Evolutionary conservation across 257 asterid species (phyloP).

Genomic region (Salvia miltiorrhiza): DNA sequence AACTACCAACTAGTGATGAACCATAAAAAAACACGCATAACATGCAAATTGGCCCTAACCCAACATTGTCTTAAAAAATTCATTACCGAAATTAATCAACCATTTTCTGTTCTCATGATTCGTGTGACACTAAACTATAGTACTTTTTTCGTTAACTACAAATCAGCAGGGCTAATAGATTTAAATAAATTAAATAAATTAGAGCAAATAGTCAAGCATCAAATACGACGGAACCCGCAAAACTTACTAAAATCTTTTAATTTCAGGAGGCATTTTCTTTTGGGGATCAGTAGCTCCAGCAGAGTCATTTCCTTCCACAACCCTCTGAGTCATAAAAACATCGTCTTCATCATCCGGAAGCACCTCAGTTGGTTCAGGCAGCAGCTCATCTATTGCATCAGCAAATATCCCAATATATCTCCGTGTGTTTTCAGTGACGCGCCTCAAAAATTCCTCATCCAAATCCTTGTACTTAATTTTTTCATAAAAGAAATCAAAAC

Average conservation of each 20-base stretch:
- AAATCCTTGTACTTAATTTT: conserved; percentile 62
- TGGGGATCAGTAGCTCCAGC: conserved; percentile 67
- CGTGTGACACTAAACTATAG: background rate
- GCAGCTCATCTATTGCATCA: conserved; percentile 78
- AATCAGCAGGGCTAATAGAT: background rate
- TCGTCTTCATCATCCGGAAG: conserved; percentile 84
- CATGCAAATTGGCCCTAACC: background rate
- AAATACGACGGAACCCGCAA: background rate
- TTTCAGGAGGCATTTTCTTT: conserved; percentile 85
- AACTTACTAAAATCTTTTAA: conserved; percentile 80
- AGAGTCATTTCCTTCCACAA: conserved; percentile 60
- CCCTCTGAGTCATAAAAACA: conserved; percentile 81
- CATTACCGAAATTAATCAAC: background rate
- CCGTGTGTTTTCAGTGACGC: conserved; percentile 74
- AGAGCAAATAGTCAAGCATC: background rate
- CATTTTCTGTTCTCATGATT: background rate
- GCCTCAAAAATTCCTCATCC: conserved; percentile 81
- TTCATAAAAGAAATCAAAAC: background rate
- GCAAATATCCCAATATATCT: conserved; percentile 79
- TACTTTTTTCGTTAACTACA: background rate
- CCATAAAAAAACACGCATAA: background rate
- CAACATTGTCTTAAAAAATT: background rate
- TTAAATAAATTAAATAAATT: background rate
- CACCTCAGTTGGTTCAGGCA: conserved; percentile 92
- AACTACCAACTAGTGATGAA: background rate